A percentile compares a stretch with the other conserved stretches of the same genome.
Evolutionary conservation across 2,329 filamentous ascomycete genomes (phyloP).

Genomic region (Aspergillus sp.): DNA sequence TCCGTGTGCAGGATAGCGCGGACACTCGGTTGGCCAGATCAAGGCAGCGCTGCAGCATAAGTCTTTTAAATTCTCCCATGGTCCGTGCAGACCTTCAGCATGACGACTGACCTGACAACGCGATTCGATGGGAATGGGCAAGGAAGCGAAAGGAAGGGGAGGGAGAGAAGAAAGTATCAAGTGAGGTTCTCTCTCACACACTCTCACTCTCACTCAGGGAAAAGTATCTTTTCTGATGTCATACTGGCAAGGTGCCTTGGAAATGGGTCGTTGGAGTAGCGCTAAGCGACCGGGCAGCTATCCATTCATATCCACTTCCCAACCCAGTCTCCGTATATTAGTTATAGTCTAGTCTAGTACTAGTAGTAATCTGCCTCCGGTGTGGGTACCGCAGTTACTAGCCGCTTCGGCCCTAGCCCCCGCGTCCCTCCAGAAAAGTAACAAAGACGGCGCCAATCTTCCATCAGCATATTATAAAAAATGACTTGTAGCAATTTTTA

Average conservation of each 20-base stretch:
- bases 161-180: neutral
- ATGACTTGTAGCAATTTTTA: neutral
- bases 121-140: neutral
- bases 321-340: neutral
- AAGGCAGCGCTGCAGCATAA: slow-evolving; percentile 9
- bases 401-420: neutral
- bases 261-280: neutral
- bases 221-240: slow-evolving; percentile 3
- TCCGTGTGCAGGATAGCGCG: slow-evolving; percentile 3
- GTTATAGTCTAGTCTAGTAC: neutral
- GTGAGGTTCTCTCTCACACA: neutral
- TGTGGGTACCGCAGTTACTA: neutral
- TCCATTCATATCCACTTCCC: too few species aligned
- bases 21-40: slow-evolving; percentile 1
- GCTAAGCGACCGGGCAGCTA: neutral
- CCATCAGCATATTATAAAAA: neutral
- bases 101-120: slow-evolving; percentile 3
- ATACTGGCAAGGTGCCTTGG: slow-evolving; percentile 6
- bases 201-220: too few species aligned
- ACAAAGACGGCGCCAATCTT: neutral
- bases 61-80: slow-evolving; percentile 7
- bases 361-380: neutral
- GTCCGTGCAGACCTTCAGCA: slow-evolving; percentile 7
- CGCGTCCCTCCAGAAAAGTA: neutral
- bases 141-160: too few species aligned